These are phyloP conservation scores for Isabelozyma rhagii DNA, from an alignment of 805 yeast species.

Conservation along the genomic window DNA sequence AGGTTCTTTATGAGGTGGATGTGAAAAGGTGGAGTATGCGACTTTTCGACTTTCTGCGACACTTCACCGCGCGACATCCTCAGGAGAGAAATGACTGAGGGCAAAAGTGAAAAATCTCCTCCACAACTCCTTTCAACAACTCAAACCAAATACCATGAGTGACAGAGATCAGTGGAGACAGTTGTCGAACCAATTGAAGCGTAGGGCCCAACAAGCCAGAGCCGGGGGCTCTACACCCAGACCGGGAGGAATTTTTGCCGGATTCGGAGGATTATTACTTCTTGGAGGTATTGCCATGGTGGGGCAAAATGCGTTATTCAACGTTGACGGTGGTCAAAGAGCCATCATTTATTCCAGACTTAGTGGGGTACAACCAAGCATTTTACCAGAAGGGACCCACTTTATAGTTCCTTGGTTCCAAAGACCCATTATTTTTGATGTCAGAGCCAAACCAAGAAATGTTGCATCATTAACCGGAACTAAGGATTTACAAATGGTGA, in stretches of 20 bases:
- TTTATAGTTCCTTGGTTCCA: slow-evolving; percentile 92
- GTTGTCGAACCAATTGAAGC: slow-evolving; percentile 39
- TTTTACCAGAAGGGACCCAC: slow-evolving; percentile 94
- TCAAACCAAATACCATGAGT: slow-evolving; percentile 24
- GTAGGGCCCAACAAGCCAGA: slow-evolving; percentile 32
- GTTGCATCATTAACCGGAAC: slow-evolving; percentile 97
- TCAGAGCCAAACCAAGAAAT: slow-evolving; percentile 95
- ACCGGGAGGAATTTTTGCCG: slow-evolving; percentile 39
- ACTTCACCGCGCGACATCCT: neutral
- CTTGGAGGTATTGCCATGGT: slow-evolving; percentile 39
- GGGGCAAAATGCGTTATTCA: slow-evolving; percentile 44
- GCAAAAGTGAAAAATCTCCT: neutral
- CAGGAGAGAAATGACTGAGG: neutral
- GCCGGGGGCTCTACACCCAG: slow-evolving; percentile 25
- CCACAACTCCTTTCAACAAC: neutral
- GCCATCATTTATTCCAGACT: slow-evolving; percentile 91
- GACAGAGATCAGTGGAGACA: slow-evolving; percentile 39
- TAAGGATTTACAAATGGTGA: slow-evolving; percentile 98
- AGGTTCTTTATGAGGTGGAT: too few species aligned
- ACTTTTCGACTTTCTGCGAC: too few species aligned
- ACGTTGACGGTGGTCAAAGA: slow-evolving; percentile 98
- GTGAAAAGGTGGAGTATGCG: too few species aligned
- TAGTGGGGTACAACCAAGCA: slow-evolving; percentile 76
- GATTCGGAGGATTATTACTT: slow-evolving; percentile 38
- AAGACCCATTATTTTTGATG: slow-evolving; percentile 88